Base-by-base conservation (phyloP, 768 basidiomycete genomes). In the Pleurotus giganteus region DNA sequence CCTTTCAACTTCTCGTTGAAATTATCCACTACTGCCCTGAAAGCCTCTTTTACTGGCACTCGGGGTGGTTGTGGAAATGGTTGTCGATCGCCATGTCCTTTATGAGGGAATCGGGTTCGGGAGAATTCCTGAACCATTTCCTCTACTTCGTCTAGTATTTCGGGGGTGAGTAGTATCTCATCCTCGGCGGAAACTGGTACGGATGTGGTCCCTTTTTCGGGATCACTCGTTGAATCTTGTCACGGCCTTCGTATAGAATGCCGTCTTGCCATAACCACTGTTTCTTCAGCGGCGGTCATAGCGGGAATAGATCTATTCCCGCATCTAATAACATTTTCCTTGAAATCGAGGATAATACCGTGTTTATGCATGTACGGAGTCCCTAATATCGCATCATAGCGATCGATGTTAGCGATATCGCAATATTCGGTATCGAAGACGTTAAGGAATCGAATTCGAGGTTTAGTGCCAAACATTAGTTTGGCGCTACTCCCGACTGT, bases 331-430 rank as follows among this genome's bases (percentile, higher is more conserved):
- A 5, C 26, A 2, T 19, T 11, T 2, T 32, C 45, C 1, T 51
- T 53, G 28, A 73, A 69, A 49, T 71, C 65, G 1, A 72, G 52
- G 45, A 41, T n/a, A 41, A 0, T 0, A 68, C 65, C 4, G 54
- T 51, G 42, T 69, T 58, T 17, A 54, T 45, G 0, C 47, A 73
- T 67, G 42, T 70, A 76, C 2, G 68, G 68, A 3, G 64, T 70
- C 0, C 74, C 71, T 0, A 76, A 59, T 1, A 76, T 66, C 43
- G 66, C 54, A 28, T 74, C 69, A 52, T 74, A 76, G 3, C 55
- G 56, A 45, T 73, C 69, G 8, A 75, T 60, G 32, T 76, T 76
- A 0, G 60, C 64, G 2, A 76, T 55, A 51, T 75, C 68, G 2
- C 72, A 57, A 31, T 73, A 72, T 26, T 51, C 31, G 1, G 23